Evolutionary conservation across 2,329 filamentous ascomycete genomes (phyloP), one percentile per base, ranked within the genome.

Genomic region (Sclerotiophoma versabilis): DNA sequence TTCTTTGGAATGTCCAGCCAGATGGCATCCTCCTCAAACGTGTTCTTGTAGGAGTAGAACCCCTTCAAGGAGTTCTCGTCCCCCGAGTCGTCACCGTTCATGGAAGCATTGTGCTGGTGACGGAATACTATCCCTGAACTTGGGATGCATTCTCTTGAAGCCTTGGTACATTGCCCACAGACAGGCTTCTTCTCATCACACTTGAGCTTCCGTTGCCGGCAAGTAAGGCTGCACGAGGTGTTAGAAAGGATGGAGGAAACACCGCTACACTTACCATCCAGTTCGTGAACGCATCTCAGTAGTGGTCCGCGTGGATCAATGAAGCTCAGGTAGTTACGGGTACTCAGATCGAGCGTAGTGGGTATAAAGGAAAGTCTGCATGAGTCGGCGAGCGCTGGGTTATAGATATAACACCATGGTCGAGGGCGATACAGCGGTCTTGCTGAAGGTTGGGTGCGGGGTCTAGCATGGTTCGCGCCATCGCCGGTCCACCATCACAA

Each of bases 91-190:
- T 75, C 74, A 42, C 82, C 80, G 54, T 87, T 88, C 84, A 88
- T 86, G 17, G 84, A 87, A 25, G 85, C 85, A 80, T 88, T 88
- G 73, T 88, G 86, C 66, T 88, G 85, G 71, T 89, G 86, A 49
- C 86, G 83, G 65, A 88, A 89, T 37, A 87, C 83, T 62, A 88
- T 82, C 45, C 84, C 85, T 58, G 84, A 84, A 65, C 83, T 85
- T 20, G 83, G 83, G 38, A 83, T 76, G 71, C 85, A 88, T 71
- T 85, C 80, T 62, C 85, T 79, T 41, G 80, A 81, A 5, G 83
- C 85, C 70, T 86, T 85, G 65, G 76, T 76, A 71, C 85, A 88
- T 70, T 87, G 84, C 27, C 82, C 80, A 66, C 85, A 88, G 30
- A 80, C 71, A 10, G 85, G 85, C 59, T 83, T 84, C 68, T 80